Evolutionary conservation across 106 monocot genomes (phyloP).

Genomic region (Platanthera guangdongensis): DNA sequence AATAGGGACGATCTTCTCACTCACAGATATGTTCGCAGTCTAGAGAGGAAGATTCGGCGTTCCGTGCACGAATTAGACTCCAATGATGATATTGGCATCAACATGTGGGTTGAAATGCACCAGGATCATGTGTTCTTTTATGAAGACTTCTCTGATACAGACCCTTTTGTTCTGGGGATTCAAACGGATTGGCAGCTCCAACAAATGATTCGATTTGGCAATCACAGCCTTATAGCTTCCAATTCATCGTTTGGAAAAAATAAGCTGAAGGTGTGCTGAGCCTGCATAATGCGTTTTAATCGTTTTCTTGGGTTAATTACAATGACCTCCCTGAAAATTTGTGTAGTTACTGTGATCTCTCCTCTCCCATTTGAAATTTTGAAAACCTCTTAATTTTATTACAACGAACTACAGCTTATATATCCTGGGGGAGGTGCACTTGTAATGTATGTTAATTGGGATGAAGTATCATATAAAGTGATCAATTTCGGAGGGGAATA

Average conservation of each 20-base stretch:
- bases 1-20: constrained; percentile 95
- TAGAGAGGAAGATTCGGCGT: constrained; percentile 95
- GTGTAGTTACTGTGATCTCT: too few species aligned
- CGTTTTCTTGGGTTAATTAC: too few species aligned
- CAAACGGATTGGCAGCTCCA: constrained; percentile 98
- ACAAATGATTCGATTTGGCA: constrained; percentile 85
- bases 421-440: too few species aligned
- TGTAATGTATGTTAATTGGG: too few species aligned
- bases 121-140: constrained; percentile 63
- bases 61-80: constrained; percentile 67
- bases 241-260: constrained; percentile 83
- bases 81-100: constrained; percentile 62
- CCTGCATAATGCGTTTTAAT: background rate
- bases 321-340: too few species aligned
- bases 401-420: too few species aligned
- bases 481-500: too few species aligned
- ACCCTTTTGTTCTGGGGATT: constrained; percentile 79
- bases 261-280: constrained; percentile 65
- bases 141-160: constrained; percentile 82
- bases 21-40: constrained; percentile 80
- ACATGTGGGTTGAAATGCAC: constrained; percentile 66
- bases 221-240: constrained; percentile 60
- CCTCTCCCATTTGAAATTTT: too few species aligned
- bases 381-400: too few species aligned
- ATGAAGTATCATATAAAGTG: too few species aligned